Base-by-base conservation (phyloP, 805 yeast species). In the Yarrowia alimentaria region DNA sequence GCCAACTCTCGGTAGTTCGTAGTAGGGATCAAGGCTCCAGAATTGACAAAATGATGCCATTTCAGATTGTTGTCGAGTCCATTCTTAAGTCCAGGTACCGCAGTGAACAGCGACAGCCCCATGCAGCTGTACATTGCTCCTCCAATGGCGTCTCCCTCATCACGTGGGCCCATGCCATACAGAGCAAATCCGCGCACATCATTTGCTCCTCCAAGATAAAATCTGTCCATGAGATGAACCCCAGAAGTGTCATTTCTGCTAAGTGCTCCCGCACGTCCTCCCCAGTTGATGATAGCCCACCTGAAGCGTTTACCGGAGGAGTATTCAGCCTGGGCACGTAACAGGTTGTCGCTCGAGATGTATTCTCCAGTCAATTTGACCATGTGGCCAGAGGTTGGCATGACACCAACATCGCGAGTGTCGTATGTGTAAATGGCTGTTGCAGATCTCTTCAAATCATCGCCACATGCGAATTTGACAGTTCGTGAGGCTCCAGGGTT, bases 151-250 rank as follows among this genome's bases (percentile, higher is more conserved):
- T 79, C 81, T 5, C 65, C 67, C 4, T 67, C 65, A 51, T 77
- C 79, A 53, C 79, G 71, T 1, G 82, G 80, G 11, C 93, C 90
- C 26, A 85, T 64, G 0, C 86, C 78, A 68, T 82, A 82, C 49
- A 75, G 69, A 25, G 77, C 72, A 61, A 84, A 86, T 1, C 90
- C 88, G 53, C 84, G 72, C 21, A 88, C 78, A 50, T 82, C 83
- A 51, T 80, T 75, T 11, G 81, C 77, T 0, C 96, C 96, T 13
- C 96, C 95, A 35, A 85, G 71, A 60, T 81, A 86, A 63, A 90
- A 91, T 56, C 85, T 76, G 64, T 91, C 99, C 61, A 82, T 75
- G 22, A 82, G 61, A 60, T 85, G 90, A 1, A 85, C 50, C 4
- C 13, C n/a, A n/a, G n/a, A n/a, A n/a, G n/a, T n/a, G n/a, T n/a